Base-by-base conservation (phyloP, 768 basidiomycete species). In the Mrakia gelida region DNA sequence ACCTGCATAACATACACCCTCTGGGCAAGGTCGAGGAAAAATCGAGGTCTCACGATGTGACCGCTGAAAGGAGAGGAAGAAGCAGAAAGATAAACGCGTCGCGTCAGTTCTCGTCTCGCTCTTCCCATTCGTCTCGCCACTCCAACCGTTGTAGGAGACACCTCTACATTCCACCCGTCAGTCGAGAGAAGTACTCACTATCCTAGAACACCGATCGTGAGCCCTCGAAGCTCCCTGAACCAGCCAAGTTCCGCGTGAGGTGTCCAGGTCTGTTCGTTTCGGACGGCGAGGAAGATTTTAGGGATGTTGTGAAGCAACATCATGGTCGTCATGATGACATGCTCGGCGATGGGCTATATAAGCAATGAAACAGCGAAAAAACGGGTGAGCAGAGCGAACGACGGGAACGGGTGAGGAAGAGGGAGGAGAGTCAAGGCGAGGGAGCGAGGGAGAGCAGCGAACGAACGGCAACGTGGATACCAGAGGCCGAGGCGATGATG, bases 171-270 rank as follows among this genome's bases (percentile, higher is more conserved):
- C 45, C 45, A 45, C 11, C 45, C 4, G 2, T 15, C 45, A 11
- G 11, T 6, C 9, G 15, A 45, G 45, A 59, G 59, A n/a, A n/a
- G 4, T 13, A 59, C 59, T 59, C 59, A 59, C 59, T 81, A 81
- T 5, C 79, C 80, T 4, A 81, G 63, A 1, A 81, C 68, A 10
- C 80, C 80, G n/a, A 81, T 73, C 32, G 75, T 80, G 49, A 73
- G 63, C 1, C 79, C 80, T 16, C 80, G n/a, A 1, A 81, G 49
- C 78, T 81, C 80, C 11, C 76, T 59, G 8, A 81, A 77, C 28
- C 72, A 77, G 0, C 59, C 71, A 26, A 76, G 76, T 6, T 61
- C 21, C 15, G 38, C 63, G 28, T 78, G 74, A 54, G 38, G 45
- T 62, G 63, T 73, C 52, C 74, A 73, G 0, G 67, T 49, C 8